Conservation (phyloP, 106 monocot species). For the Gastrodia elata region DNA sequence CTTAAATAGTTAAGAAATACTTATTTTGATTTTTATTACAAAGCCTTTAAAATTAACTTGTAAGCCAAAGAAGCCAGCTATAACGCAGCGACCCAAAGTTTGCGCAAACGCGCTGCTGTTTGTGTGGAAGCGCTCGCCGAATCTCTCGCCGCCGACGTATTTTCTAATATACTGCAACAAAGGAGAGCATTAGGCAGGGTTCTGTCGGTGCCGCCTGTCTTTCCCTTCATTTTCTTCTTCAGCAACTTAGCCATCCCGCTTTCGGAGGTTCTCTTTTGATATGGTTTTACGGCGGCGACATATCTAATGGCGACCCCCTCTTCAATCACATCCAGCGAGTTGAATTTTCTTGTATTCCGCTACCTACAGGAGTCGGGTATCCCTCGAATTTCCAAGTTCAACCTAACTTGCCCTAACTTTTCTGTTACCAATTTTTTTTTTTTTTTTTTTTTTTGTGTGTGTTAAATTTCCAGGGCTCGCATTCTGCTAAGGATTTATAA, state of each 20-base stretch:
- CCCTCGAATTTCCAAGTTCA: background rate
- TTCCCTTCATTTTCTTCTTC: background rate
- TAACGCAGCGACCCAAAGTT: too few species aligned
- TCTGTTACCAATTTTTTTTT: background rate
- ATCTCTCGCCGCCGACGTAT: background rate
- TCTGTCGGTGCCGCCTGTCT: background rate
- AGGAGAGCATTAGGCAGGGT: background rate
- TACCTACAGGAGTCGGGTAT: slow-evolving; percentile 13
- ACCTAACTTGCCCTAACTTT: background rate
- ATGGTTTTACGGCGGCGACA: slow-evolving; percentile 4
- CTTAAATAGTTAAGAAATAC: too few species aligned
- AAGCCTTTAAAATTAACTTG: too few species aligned
- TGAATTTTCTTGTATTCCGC: slow-evolving; percentile 15
- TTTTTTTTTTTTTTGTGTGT: too few species aligned
- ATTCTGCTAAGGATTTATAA: background rate
- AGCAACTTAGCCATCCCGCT: background rate
- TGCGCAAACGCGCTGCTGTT: background rate
- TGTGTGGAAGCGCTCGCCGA: background rate
- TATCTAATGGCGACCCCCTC: slow-evolving; percentile 8
- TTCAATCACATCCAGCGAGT: slow-evolving; percentile 12
- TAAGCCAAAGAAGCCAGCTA: too few species aligned
- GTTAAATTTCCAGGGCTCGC: background rate
- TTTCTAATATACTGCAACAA: background rate
- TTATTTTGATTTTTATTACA: too few species aligned
- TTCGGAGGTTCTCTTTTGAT: background rate